Evolutionary conservation across 2,329 filamentous ascomycete genomes (phyloP).

Genomic region (Aspergillus alliaceus): DNA sequence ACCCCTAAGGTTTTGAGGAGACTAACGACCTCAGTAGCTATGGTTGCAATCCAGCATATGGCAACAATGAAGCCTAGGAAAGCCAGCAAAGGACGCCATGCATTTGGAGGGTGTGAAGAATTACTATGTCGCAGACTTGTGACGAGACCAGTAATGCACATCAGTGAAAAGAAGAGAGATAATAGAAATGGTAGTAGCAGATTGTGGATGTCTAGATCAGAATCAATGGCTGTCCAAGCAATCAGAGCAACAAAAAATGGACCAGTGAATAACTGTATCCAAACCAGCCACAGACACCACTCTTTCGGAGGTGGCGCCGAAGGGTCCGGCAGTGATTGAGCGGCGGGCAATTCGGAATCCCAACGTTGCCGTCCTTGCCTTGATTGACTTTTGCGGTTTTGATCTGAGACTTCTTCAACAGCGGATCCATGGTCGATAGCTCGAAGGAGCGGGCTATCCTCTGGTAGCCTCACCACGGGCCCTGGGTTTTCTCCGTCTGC

Average conservation of each 20-base stretch:
- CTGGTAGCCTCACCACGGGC: constrained; percentile 34
- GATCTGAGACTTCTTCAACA: constrained; percentile 8
- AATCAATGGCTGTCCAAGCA: constrained; percentile 60
- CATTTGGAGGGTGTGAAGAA: constrained; percentile 59
- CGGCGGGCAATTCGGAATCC: constrained; percentile 43
- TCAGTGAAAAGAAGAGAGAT: constrained; percentile 67
- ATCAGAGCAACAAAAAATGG: constrained; percentile 80
- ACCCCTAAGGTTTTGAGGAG: constrained; percentile 91
- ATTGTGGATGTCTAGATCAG: constrained; percentile 51
- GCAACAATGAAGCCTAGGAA: constrained; percentile 88
- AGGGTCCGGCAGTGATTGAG: constrained; percentile 21
- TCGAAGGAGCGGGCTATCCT: constrained; percentile 36
- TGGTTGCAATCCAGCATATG: constrained; percentile 94
- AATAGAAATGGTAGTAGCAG: constrained; percentile 61
- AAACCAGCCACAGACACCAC: constrained; percentile 91
- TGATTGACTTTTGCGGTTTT: constrained; percentile 19
- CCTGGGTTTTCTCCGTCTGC: constrained; percentile 17
- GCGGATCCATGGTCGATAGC: constrained; percentile 17
- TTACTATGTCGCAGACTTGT: constrained; percentile 59
- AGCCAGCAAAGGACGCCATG: constrained; percentile 76
- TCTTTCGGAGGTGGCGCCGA: constrained; percentile 44
- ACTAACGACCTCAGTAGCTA: constrained; percentile 92
- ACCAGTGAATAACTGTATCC: constrained; percentile 80
- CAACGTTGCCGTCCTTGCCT: constrained; percentile 21
- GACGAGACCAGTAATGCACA: constrained; percentile 67